Conservation (phyloP, 2,329 filamentous ascomycete genomes). For the Camptophora hylomeconis region DNA sequence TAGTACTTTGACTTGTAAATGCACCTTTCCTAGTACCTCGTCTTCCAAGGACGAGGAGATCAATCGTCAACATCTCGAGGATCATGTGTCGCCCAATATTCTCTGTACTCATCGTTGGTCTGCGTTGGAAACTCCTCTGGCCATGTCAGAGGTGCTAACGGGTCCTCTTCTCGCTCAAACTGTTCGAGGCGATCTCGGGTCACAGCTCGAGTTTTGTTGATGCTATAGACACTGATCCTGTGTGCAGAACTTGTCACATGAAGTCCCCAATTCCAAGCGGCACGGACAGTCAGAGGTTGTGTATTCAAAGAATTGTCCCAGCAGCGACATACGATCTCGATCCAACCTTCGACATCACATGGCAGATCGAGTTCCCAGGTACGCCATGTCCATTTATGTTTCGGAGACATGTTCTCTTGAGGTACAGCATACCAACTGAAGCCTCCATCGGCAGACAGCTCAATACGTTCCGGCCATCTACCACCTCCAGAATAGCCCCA, state of each 20-base stretch:
- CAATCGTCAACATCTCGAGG: slow-evolving; percentile 17
- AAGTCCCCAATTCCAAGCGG: slow-evolving; percentile 37
- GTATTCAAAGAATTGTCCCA: slow-evolving; percentile 53
- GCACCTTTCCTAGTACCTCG: no score
- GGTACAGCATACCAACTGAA: slow-evolving; percentile 53
- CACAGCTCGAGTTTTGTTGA: slow-evolving; percentile 20
- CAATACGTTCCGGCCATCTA: slow-evolving; percentile 49
- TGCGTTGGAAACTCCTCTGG: slow-evolving; percentile 21
- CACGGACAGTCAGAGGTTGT: slow-evolving; percentile 42
- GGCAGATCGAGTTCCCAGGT: slow-evolving; percentile 52
- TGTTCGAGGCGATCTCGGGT: slow-evolving; percentile 21
- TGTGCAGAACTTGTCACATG: slow-evolving; percentile 28
- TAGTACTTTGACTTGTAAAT: no score
- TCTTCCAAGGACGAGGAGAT: no score
- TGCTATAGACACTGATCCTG: slow-evolving; percentile 32
- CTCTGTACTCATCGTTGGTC: slow-evolving; percentile 20
- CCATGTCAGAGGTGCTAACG: slow-evolving; percentile 22
- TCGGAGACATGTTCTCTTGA: slow-evolving; percentile 44
- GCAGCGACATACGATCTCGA: slow-evolving; percentile 45
- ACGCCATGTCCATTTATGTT: slow-evolving; percentile 52
- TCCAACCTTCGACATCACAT: slow-evolving; percentile 48
- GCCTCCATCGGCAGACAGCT: slow-evolving; percentile 51
- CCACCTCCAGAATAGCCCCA: slow-evolving; percentile 49
- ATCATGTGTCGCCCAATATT: slow-evolving; percentile 21
- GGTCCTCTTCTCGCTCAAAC: slow-evolving; percentile 21